Base-by-base conservation (phyloP, 2,329 filamentous ascomycete species). In the Aspergillus clavatus region DNA sequence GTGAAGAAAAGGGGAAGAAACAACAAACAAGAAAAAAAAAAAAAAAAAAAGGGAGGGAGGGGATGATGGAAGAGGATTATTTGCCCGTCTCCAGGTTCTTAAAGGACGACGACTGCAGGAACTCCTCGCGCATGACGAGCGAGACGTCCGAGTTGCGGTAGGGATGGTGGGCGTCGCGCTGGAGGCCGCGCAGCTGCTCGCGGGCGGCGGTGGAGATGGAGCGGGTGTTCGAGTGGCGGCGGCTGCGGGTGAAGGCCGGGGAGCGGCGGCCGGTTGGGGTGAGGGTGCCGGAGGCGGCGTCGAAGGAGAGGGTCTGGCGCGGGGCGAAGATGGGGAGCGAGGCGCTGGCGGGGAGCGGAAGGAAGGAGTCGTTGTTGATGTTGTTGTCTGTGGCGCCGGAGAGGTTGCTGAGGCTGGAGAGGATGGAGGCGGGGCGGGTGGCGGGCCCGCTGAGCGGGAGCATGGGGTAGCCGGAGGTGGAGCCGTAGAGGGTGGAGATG, bases 121-220 rank as follows among this genome's bases (percentile, higher is more conserved):
- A 66, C 23, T 65, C 64, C 5, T 67, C 65, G 21, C 59, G 51
- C 60, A 65, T 60, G 31, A 62, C 61, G 11, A 54, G 45, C 45
- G 63, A 67, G 14, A 69, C 54, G 47, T 69, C 66, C n/a, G 64
- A 65, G 42, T 67, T 67, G 29, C 64, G 63, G 47, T 68, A 68
- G 40, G 56, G 65, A 29, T 55, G 55, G 37, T 63, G 43, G 12
- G 67, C 63, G 44, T 67, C 64, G 16, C 65, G 61, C 8, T 60
- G 56, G 3, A 68, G 49, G 12, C 64, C 62, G 19, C 58, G 62
- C 16, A 63, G 43, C 39, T 64, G 60, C 38, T 66, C 62, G 8
- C 61, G 48, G 6, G 60, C 62, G 3, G 45, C 49, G 1, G 56
- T 61, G 6, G 63, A 66, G 11, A 61, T 38, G 5, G 58, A 59